Evolutionary conservation across 2,329 filamentous ascomycete species (phyloP), one percentile per base, ranked within the genome.

Genomic region (Dryadomyces quercus-mongolicae): DNA sequence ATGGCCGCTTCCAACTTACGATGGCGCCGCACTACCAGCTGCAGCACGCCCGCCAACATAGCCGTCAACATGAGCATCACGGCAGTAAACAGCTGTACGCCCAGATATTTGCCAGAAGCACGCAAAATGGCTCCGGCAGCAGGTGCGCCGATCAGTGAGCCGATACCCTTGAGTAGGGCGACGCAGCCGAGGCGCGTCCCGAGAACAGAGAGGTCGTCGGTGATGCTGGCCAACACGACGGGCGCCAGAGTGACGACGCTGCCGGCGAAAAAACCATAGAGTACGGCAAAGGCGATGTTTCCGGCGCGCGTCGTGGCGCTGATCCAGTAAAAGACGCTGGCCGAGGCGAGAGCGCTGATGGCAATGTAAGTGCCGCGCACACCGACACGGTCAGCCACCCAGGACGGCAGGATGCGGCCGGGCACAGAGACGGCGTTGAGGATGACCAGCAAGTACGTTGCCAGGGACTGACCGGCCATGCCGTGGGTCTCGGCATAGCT

Each of bases 241-340:
- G 49, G 49, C 16, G 49, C 38, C 21, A 51, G 42, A 13, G 42
- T 49, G 16, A 54, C 53, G 34, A 75, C 64, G n/a, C 67, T 71
- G 4, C 71, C 72, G 0, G 71, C 71, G 54, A 72, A 70, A 40
- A 70, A 62, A n/a, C 74, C 74, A 55, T 75, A 76, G 20, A 76
- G 57, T 25, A 72, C 59, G 46, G 65, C 66, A 53, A 74, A 74
- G 2, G 67, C 67, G 20, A 72, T 62, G 31, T 73, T 59, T 1
- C 69, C 70, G 1, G 62, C 6, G 68, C 57, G 20, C 65, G 59
- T 22, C 2, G 16, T 18, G 73, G 68, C 2, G 68, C 67, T 21
- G 31, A 71, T 57, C 70, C 71, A 74, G 22, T 61, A 65, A 55
- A 70, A 73, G 10, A 67, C 64, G 22, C 74, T 56, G 0, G 69